Conservation (phyloP, 1,284 basidiomycete species). For the Mycosarcoma mackinlayi region DNA sequence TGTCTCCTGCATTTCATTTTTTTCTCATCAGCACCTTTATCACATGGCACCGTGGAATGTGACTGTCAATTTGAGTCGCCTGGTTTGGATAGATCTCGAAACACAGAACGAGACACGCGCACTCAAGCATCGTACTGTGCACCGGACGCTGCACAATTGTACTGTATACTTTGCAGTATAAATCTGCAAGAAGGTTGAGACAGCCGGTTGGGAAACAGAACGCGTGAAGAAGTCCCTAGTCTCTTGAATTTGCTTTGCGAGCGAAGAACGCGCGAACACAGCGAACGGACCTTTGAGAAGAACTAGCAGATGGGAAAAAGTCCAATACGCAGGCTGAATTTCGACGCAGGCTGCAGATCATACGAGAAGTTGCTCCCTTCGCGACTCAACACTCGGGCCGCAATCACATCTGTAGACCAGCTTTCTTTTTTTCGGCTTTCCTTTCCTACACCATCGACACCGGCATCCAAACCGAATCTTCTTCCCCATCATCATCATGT, state of each 20-base stretch:
- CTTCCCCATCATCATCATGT: slow-evolving; percentile 19
- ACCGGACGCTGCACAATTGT: no score
- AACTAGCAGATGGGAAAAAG: slow-evolving; percentile 21
- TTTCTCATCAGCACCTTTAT: slow-evolving; percentile 11
- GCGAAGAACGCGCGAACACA: slow-evolving; percentile 4
- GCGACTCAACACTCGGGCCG: slow-evolving; percentile 4
- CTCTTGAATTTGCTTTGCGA: no score
- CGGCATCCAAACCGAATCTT: not conserved
- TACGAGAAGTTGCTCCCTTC: slow-evolving; percentile 17
- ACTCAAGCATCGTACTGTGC: no score
- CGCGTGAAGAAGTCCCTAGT: no score
- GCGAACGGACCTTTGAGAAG: slow-evolving; percentile 18
- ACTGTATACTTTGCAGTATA: no score
- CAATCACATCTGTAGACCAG: not conserved
- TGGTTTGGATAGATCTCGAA: no score
- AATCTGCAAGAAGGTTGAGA: no score
- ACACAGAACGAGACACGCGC: no score
- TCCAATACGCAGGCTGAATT: slow-evolving; percentile 28
- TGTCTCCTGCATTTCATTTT: slow-evolving; percentile 11
- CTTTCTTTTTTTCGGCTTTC: not conserved
- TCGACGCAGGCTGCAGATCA: slow-evolving; percentile 31
- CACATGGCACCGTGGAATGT: not conserved
- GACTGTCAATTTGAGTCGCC: not conserved
- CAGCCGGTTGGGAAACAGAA: no score
- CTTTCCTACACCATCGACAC: not conserved